Evolutionary conservation across 352 stramenopile genomes (phyloP).

Genomic region (Phytophthora pseudosyringae): DNA sequence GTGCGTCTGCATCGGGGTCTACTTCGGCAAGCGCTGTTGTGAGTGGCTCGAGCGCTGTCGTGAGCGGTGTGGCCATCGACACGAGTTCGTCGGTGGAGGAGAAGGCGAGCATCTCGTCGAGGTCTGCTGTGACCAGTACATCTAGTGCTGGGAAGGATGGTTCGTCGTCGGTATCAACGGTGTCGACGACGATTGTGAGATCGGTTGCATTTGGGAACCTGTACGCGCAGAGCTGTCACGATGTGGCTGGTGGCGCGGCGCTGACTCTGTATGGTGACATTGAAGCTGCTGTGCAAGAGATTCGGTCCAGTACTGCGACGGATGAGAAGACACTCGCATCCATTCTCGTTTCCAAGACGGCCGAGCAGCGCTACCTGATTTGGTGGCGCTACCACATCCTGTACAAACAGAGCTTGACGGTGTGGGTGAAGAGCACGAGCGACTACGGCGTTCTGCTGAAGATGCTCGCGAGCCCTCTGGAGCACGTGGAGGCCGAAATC

Average conservation of each 20-base stretch:
- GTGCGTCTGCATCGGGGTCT: constrained; percentile 12
- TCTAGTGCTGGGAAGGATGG: background rate
- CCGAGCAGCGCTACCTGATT: constrained; percentile 36
- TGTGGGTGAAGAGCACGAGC: constrained; percentile 61
- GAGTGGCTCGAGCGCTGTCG: constrained; percentile 8
- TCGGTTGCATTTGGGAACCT: constrained; percentile 10
- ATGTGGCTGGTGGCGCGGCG: constrained; percentile 1
- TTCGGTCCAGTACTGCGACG: constrained; percentile 20
- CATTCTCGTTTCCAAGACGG: constrained; percentile 25
- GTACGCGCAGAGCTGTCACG: constrained; percentile 8
- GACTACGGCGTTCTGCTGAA: constrained; percentile 61
- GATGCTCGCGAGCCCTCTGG: constrained; percentile 51
- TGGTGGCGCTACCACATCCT: constrained; percentile 42
- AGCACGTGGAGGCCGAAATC: constrained; percentile 66
- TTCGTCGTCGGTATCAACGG: background rate
- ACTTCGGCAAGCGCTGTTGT: constrained; percentile 9
- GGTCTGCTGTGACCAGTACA: background rate
- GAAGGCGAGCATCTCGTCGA: constrained; percentile 17
- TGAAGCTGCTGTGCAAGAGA: constrained; percentile 50
- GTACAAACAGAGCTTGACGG: constrained; percentile 63
- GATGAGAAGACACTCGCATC: constrained; percentile 27
- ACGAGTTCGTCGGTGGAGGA: constrained; percentile 7
- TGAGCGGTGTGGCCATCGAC: background rate
- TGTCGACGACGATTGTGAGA: constrained; percentile 1
- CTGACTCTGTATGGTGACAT: constrained; percentile 39